Conservation (phyloP, 305 asterid species). For the Lippia alba region DNA sequence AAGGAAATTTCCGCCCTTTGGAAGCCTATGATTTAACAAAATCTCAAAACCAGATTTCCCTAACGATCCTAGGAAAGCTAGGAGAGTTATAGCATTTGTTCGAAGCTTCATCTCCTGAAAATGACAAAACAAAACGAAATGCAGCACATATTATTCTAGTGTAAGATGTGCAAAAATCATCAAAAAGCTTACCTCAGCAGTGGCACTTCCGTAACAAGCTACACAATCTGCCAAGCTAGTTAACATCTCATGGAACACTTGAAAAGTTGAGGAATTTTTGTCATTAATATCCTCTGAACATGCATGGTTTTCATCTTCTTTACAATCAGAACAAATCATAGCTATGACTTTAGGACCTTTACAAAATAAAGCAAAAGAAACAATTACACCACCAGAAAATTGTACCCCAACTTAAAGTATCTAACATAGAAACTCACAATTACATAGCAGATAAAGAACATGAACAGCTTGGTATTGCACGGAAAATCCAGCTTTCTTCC, state of each 20-base stretch:
- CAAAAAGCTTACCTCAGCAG: conserved; percentile 58
- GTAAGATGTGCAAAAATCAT: too few relatives aligned
- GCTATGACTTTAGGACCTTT: conserved; percentile 80
- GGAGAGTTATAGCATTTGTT: conserved; percentile 65
- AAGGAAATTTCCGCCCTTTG: conserved; percentile 62
- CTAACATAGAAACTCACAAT: conserved; percentile 61
- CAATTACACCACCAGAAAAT: conserved; percentile 22
- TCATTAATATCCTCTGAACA: conserved; percentile 42
- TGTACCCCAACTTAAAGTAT: conserved; percentile 19
- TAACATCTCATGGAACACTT: conserved; percentile 56
- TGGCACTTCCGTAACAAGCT: conserved; percentile 63
- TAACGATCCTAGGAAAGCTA: conserved; percentile 87
- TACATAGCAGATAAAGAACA: conserved; percentile 77
- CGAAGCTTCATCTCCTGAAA: conserved; percentile 94
- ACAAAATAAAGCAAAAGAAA: conserved; percentile 40
- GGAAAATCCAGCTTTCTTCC: conserved; percentile 68
- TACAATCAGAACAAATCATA: conserved; percentile 57
- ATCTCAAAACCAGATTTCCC: conserved; percentile 74
- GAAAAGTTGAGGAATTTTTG: conserved; percentile 43
- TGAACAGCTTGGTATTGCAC: conserved; percentile 79
- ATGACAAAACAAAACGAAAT: conserved; percentile 17
- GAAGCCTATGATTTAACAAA: conserved; percentile 59
- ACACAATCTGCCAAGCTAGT: conserved; percentile 80
- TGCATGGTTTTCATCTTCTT: conserved; percentile 52
- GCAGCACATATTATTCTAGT: too few relatives aligned